Conservation (phyloP, 2,329 filamentous ascomycete species). For the Diplodia seriata region DNA sequence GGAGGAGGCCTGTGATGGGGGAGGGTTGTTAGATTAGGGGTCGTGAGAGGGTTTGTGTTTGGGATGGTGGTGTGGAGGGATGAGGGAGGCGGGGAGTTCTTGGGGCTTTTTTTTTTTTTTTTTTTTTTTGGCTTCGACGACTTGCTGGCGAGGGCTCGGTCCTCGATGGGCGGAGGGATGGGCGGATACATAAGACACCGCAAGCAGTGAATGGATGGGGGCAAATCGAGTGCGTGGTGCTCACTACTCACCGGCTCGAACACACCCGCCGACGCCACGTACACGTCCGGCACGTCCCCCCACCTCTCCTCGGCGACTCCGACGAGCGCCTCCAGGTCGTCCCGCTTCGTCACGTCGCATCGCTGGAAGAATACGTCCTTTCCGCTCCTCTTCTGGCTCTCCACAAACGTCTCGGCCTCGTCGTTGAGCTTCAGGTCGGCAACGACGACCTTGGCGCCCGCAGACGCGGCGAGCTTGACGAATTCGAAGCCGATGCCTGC, state of each 20-base stretch:
- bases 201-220: background rate
- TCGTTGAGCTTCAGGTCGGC: conserved; percentile 25
- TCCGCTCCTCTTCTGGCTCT: background rate
- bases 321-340: conserved; percentile 20
- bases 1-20: conserved; percentile 11
- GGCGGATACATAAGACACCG: too few relatives aligned
- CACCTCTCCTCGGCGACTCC: conserved; percentile 19
- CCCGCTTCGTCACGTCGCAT: conserved; percentile 28
- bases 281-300: conserved; percentile 30
- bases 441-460: conserved; percentile 67
- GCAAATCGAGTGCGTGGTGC: background rate
- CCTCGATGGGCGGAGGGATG: background rate
- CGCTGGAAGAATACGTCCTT: conserved; percentile 13
- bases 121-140: background rate
- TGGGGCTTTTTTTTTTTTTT: too few relatives aligned
- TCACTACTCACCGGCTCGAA: conserved; percentile 32
- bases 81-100: too few relatives aligned
- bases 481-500: conserved; percentile 75
- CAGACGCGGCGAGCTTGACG: conserved; percentile 86
- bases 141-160: too few relatives aligned
- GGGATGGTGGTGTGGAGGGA: background rate
- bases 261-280: conserved; percentile 26
- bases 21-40: background rate
- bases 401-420: conserved; percentile 13
- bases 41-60: background rate